phyloP scores from a whole-genome alignment of 2,329 filamentous ascomycete species.

The Fusarium sp. region DNA sequence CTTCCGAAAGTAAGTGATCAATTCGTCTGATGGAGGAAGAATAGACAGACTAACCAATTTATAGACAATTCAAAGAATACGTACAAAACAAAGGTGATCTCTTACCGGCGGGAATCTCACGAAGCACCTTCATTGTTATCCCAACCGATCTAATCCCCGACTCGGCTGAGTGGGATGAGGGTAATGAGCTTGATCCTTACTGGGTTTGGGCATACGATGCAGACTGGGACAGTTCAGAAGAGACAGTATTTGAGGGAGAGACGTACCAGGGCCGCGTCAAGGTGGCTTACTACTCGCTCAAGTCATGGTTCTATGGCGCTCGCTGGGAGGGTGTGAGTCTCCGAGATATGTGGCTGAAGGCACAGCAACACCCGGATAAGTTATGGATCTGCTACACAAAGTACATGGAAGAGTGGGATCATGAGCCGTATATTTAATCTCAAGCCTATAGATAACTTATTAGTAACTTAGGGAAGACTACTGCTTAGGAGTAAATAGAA shows the following conservation, averaged over 20 bases:
- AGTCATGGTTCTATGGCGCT: slow-evolving; percentile 36
- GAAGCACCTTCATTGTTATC: slow-evolving; percentile 25
- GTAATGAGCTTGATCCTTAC: not conserved
- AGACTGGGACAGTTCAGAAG: slow-evolving; percentile 27
- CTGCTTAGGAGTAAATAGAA: too few species aligned
- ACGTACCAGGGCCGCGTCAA: slow-evolving; percentile 28
- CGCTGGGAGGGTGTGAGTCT: slow-evolving; percentile 29
- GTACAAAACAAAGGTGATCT: not conserved
- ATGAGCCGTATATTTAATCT: slow-evolving; percentile 28
- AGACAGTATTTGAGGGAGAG: not conserved
- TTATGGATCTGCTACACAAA: slow-evolving; percentile 28
- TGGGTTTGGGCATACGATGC: slow-evolving; percentile 40
- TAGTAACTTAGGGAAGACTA: too few species aligned
- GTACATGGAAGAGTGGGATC: slow-evolving; percentile 27
- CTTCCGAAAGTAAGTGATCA: slow-evolving; percentile 13
- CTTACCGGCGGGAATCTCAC: slow-evolving; percentile 9
- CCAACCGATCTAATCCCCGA: slow-evolving; percentile 1
- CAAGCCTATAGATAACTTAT: not conserved
- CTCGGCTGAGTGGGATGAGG: not conserved
- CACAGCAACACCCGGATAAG: slow-evolving; percentile 18
- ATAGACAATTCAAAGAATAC: slow-evolving; percentile 33
- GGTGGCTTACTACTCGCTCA: slow-evolving; percentile 9
- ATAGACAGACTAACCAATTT: not conserved
- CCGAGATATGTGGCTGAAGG: slow-evolving; percentile 34
- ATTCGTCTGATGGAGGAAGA: not conserved